Evolutionary conservation across 2,329 filamentous ascomycete species (phyloP).

Genomic region (Alternaria incomplexa): DNA sequence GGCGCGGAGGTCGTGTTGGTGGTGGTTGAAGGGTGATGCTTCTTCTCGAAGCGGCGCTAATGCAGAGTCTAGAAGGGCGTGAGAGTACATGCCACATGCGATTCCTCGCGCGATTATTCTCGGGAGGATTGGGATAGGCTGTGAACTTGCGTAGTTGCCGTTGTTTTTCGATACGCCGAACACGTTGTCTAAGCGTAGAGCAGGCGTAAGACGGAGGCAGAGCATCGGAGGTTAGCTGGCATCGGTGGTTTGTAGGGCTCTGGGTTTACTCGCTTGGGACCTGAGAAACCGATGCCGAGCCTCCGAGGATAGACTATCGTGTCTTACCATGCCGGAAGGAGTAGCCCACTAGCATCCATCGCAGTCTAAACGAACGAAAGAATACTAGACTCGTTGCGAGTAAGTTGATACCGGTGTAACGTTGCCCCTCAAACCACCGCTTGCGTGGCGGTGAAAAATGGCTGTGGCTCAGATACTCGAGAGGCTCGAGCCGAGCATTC

Average conservation of each 20-base stretch:
- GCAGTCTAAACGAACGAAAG: neutral
- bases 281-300: neutral
- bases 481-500: neutral
- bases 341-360: neutral
- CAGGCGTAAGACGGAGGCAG: neutral
- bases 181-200: neutral
- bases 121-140: conserved; percentile 5
- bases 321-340: neutral
- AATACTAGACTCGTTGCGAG: neutral
- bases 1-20: neutral
- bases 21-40: neutral
- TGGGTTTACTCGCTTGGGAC: neutral
- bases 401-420: neutral
- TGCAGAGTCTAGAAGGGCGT: neutral
- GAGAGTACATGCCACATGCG: neutral
- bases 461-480: conserved; percentile 1
- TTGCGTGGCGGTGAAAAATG: conserved; percentile 1
- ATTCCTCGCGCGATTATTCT: neutral
- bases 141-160: neutral
- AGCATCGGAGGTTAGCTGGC: neutral
- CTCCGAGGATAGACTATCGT: neutral
- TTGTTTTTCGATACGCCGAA: neutral
- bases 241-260: neutral
- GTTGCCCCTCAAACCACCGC: neutral
- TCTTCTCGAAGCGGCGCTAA: conserved; percentile 5